Evolutionary conservation across 2,329 filamentous ascomycete genomes (phyloP).

Genomic region (Pseudogymnoascus sp.): DNA sequence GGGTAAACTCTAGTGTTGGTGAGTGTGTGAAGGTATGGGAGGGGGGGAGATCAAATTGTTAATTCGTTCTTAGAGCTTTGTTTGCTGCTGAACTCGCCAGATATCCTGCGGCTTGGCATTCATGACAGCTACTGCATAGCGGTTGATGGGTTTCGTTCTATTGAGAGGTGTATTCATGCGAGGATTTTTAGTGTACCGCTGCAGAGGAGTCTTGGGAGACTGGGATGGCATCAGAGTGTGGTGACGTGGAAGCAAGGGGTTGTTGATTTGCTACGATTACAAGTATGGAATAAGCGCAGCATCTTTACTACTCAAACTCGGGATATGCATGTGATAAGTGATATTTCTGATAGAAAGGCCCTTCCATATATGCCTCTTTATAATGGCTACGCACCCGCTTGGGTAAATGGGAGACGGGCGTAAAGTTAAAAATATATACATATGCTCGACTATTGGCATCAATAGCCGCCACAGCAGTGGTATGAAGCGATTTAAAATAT

Average conservation of each 20-base stretch:
- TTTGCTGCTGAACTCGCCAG: neutral
- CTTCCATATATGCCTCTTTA: neutral
- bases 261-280: neutral
- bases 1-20: neutral
- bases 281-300: neutral
- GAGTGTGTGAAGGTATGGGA: neutral
- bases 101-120: neutral
- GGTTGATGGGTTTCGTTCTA: neutral
- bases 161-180: neutral
- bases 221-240: neutral
- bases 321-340: neutral
- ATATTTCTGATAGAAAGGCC: neutral
- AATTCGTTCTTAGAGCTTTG: neutral
- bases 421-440: neutral
- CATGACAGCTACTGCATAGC: neutral
- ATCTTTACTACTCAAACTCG: neutral
- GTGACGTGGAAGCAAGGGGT: neutral
- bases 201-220: neutral
- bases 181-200: neutral
- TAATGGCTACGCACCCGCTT: neutral
- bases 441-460: neutral
- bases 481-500: neutral
- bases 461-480: neutral
- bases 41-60: neutral
- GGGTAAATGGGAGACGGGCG: neutral